Conservation (phyloP, 2,329 filamentous ascomycete genomes). For the Trichoderma guizhouense region DNA sequence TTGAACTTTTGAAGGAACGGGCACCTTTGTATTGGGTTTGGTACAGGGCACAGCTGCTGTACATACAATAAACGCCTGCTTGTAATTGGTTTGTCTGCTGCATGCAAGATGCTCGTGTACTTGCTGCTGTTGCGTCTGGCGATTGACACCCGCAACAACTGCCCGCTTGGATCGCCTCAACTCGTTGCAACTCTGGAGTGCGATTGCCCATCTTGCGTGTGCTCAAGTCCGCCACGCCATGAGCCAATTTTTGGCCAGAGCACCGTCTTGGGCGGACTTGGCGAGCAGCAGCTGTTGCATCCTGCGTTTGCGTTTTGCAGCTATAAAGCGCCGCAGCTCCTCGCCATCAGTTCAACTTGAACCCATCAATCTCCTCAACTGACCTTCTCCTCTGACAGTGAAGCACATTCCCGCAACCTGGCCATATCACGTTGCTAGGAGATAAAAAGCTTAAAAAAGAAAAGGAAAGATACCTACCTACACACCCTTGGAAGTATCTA, state of each 20-base stretch:
- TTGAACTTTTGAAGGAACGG: not conserved
- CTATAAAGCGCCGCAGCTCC: conserved; percentile 4
- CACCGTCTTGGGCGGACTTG: not conserved
- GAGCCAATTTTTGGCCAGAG: not conserved
- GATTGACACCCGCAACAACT: not conserved
- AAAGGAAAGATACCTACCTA: not conserved
- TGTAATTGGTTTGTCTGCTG: not conserved
- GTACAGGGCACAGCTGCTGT: not conserved
- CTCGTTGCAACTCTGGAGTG: not conserved
- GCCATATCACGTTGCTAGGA: not conserved
- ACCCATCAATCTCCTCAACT: not conserved
- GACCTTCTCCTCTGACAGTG: not conserved
- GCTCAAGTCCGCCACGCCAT: not conserved
- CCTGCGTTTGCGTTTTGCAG: not conserved
- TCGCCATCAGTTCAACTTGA: not conserved
- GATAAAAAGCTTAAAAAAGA: not conserved
- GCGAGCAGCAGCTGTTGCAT: not conserved
- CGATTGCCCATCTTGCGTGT: not conserved
- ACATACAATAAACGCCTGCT: not conserved
- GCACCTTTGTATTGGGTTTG: not conserved
- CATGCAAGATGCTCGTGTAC: not conserved
- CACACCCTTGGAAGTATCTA: not conserved
- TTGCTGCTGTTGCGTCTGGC: not conserved
- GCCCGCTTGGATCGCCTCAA: not conserved
- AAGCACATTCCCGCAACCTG: not conserved